Base-by-base conservation (phyloP, 495 filamentous ascomycete species). In the Hypoxylon intermedium region DNA sequence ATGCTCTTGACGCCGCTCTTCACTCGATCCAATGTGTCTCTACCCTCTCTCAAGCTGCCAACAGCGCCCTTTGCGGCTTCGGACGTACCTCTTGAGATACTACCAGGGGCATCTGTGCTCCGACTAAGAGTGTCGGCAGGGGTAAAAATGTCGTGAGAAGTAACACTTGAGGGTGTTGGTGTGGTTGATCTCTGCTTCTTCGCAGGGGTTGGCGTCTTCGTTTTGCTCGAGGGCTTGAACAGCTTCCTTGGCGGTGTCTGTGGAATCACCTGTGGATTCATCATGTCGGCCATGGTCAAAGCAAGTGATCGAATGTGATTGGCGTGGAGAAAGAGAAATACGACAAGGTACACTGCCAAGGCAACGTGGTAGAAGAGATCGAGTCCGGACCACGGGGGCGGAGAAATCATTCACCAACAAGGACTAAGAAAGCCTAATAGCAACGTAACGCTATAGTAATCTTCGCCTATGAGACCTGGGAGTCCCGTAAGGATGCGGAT, bases 221-320 rank as follows among this genome's bases (percentile, higher is more conserved):
- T 71, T 28, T 67, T 69, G 21, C 40, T 69, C 16, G 68, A 64
- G 40, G 68, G 59, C 50, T 71, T 71, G 53, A 71, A 71, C 5
- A 71, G 38, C 41, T 71, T 71, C 56, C 61, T 71, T 20, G 62
- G 56, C 20, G 68, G 55, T 20, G 65, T 68, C 50, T 64, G 68
- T 6, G 65, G 62, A 33, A 46, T 48, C 43, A 69, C 20, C 34
- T 58, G 44, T 69, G 62, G 47, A 33, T 53, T 44, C 43, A 69
- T 24, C 34, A 59, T 58, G 44, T 69, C 66, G 47, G 63, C 59
- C 59, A 71, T 59, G 34, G 37, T 37, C 44, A 31, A 19, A 26
- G 47, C 34, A 28, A 55, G 6, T 18, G 44, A 53, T 18, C 45
- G 59, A 28, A 69, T 58, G 15, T 60, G 62, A 47, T 57, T 52